Percentiles rank a stretch among this genome's conserved stretches.
These are phyloP conservation scores for sorghum (Sorghum bicolor) DNA, from an alignment of 176 grass and related monocot species.

Conservation along the genomic window DNA sequence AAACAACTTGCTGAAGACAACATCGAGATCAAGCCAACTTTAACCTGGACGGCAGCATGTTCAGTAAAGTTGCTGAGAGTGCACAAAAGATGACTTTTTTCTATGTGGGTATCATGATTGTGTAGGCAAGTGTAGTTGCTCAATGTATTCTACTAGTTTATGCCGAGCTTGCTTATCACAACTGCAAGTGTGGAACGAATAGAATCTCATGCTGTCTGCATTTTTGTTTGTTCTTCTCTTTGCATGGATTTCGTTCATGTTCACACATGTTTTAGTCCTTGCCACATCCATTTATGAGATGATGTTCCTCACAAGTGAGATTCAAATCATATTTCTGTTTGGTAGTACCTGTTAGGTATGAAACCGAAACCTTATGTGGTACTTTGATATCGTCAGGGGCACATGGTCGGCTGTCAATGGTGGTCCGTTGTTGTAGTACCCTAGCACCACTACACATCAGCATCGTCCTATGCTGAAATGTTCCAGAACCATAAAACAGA, in stretches of 20 bases:
- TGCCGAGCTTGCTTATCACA: slow-evolving; percentile 1
- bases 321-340: neutral
- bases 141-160: slow-evolving; percentile 13
- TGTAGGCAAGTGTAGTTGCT: slow-evolving; percentile 24
- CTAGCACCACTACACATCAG: slow-evolving; percentile 15
- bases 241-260: slow-evolving; percentile 24
- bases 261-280: neutral
- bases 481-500: slow-evolving; percentile 10
- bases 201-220: neutral
- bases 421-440: neutral
- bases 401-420: slow-evolving; percentile 26
- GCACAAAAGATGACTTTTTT: neutral
- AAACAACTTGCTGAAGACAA: neutral
- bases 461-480: slow-evolving; percentile 33
- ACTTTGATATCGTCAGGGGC: neutral
- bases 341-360: slow-evolving; percentile 14
- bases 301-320: neutral
- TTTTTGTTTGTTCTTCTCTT: slow-evolving; percentile 21
- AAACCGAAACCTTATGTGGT: neutral
- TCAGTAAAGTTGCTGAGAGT: slow-evolving; percentile 1
- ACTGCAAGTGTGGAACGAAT: slow-evolving; percentile 4
- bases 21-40: neutral
- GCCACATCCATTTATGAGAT: slow-evolving; percentile 2
- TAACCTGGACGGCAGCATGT: slow-evolving; percentile 16
- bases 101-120: slow-evolving; percentile 35